Evolutionary conservation across 2,329 filamentous ascomycete genomes (phyloP), one percentile per base, ranked within the genome.

Genomic region (Aspergillus floridensis): DNA sequence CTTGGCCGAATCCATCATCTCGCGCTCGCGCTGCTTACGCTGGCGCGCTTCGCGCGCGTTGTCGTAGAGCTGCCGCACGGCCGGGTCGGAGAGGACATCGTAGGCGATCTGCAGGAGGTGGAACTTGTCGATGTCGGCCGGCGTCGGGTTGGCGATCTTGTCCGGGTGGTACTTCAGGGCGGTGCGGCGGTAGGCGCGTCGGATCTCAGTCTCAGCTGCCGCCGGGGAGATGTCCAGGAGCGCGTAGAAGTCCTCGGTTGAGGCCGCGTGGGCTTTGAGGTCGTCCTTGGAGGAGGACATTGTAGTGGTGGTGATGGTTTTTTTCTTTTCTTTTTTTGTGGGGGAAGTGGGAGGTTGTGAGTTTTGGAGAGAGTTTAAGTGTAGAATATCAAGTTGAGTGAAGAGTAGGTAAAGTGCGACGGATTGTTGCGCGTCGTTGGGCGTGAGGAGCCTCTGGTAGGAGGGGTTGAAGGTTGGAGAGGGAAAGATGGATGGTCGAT

Each of bases 81-180:
- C 84, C 0, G 86, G 77, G 64, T 92, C 88, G 29, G 86, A 84
- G 2, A 98, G 85, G 2, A 97, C 85, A 76, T 96, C 92, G 72
- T 91, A 87, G n/a, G 92, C 93, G 62, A 90, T 89, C 70, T 92
- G 90, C 59, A 96, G 87, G 1, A 90, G 82, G 75, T 96, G 90
- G 80, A 96, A 98, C 70, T 90, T 90, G 58, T 88, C 87, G 49
- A 91, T 83, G 66, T 95, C 91, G 68, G 78, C 78, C 5, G 78
- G 76, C 4, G 89, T 91, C 41, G 83, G 79, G 55, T 85, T 86
- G 63, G 88, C 85, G 57, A 93, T 88, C 78, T 97, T 96, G 82
- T 98, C 93, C 1, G 93, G 93, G 75, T 98, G 93, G 80, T 93
- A 92, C 70, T 91, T 92, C n/a, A 96, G 81, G 3, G 92, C 92